Conservation (phyloP, 208 protist species). For the Trypanosoma boissoni region DNA sequence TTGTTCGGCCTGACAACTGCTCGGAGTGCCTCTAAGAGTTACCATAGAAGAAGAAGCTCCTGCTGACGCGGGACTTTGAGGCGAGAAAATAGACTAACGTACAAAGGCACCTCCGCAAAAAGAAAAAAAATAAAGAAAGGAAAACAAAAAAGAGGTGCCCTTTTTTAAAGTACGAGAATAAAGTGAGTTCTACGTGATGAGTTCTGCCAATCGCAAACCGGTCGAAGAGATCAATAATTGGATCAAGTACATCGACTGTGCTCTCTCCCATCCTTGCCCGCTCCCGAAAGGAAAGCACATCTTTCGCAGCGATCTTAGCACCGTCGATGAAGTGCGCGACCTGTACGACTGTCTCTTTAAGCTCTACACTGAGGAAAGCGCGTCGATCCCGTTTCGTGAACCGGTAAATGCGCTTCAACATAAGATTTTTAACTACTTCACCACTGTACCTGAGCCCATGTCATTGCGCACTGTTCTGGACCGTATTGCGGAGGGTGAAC, state of each 20-base stretch:
- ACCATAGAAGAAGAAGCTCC: neutral
- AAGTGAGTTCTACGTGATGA: constrained; percentile 20
- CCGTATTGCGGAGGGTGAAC: constrained; percentile 40
- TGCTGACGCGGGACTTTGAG: too few species aligned
- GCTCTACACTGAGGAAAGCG: constrained; percentile 69
- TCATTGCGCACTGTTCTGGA: constrained; percentile 66
- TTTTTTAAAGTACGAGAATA: neutral
- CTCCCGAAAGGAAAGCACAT: constrained; percentile 66
- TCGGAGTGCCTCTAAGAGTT: too few species aligned
- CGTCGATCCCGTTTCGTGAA: constrained; percentile 62
- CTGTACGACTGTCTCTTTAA: constrained; percentile 78
- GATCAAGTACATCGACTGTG: constrained; percentile 66
- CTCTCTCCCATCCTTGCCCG: constrained; percentile 54
- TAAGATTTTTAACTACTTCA: constrained; percentile 72
- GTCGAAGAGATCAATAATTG: constrained; percentile 59
- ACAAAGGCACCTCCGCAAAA: too few species aligned
- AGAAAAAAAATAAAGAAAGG: neutral
- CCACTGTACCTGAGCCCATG: constrained; percentile 55
- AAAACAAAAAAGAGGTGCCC: neutral
- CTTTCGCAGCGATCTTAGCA: constrained; percentile 35
- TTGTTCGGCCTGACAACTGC: too few species aligned
- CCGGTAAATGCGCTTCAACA: constrained; percentile 75
- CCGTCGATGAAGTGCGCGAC: constrained; percentile 50
- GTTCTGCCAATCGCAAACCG: constrained; percentile 28
- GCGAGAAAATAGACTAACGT: too few species aligned